Conservation (phyloP, 202 grass and related monocot species). For the Tripidium arundinaceum region DNA sequence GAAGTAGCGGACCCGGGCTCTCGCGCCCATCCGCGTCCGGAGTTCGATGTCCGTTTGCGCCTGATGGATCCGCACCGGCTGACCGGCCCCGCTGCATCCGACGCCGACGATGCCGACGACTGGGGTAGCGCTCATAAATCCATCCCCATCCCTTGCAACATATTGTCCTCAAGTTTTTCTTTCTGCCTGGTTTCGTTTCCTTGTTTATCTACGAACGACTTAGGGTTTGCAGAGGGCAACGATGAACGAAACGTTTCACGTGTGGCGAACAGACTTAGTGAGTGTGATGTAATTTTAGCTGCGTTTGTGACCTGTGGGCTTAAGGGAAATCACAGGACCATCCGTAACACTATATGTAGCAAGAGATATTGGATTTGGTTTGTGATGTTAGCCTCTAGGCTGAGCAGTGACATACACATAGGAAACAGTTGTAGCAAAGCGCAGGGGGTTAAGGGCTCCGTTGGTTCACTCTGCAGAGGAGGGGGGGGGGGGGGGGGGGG, state of each 20-base stretch:
- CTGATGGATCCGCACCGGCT: conserved; percentile 81
- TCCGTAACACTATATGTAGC: background rate
- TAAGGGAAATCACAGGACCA: background rate
- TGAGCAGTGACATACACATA: background rate
- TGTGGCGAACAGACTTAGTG: background rate
- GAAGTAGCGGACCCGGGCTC: conserved; percentile 21
- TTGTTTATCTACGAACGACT: background rate
- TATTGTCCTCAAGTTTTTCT: background rate
- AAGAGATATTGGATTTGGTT: background rate
- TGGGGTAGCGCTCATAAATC: conserved; percentile 46
- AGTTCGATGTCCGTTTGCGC: conserved; percentile 83
- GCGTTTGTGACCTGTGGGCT: background rate
- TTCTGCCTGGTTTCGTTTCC: background rate
- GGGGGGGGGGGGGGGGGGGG: no score
- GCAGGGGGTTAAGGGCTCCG: background rate
- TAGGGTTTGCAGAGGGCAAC: background rate
- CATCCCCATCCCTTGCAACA: background rate
- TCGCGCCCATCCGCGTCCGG: conserved; percentile 34
- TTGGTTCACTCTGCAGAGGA: background rate
- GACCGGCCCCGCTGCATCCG: conserved; percentile 41
- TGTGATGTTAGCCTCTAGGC: background rate
- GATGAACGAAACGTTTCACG: background rate
- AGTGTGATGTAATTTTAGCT: background rate
- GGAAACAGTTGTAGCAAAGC: background rate
- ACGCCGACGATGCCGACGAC: conserved; percentile 53